Evolutionary conservation across 2,329 filamentous ascomycete species (phyloP).

Genomic region (Hawksworthiomyces lignivorus): DNA sequence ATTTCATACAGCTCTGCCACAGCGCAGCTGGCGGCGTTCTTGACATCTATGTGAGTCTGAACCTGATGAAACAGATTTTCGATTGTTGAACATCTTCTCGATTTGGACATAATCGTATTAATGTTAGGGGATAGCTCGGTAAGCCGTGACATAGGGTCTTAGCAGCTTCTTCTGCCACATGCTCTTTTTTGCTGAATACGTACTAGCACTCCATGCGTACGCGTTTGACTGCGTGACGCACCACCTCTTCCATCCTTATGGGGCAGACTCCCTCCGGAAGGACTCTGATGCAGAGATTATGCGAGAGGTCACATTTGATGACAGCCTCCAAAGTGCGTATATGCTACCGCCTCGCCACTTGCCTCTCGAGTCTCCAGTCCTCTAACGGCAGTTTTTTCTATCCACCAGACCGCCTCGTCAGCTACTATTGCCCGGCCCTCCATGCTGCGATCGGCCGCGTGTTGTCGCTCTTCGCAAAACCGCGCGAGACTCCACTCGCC

Average conservation of each 20-base stretch:
- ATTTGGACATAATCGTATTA: too few species aligned
- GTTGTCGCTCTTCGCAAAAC: conserved; percentile 40
- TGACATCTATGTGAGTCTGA: conserved; percentile 54
- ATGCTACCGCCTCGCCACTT: background rate
- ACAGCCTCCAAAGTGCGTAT: conserved; percentile 55
- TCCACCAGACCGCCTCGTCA: conserved; percentile 50
- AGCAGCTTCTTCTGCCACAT: background rate
- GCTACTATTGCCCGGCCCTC: conserved; percentile 47
- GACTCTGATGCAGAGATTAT: conserved; percentile 55
- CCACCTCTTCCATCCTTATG: conserved; percentile 61
- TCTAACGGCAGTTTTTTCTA: too few species aligned
- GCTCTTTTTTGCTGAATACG: background rate
- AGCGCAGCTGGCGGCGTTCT: conserved; percentile 36
- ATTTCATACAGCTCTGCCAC: conserved; percentile 47
- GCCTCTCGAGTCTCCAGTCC: conserved; percentile 4
- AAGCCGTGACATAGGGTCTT: background rate
- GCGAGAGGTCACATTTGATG: conserved; percentile 60
- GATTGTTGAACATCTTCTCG: too few species aligned
- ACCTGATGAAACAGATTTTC: too few species aligned
- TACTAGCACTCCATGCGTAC: conserved; percentile 50
- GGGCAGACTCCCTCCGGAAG: conserved; percentile 50
- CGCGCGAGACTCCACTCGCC: conserved; percentile 50
- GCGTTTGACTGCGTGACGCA: conserved; percentile 63
- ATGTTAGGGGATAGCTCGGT: conserved; percentile 7
- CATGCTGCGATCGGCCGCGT: conserved; percentile 39